A percentile compares a stretch with the other conserved stretches of the same genome.
Evolutionary conservation across 805 yeast genomes (phyloP).

Genomic region (Kuraishia hungarica): DNA sequence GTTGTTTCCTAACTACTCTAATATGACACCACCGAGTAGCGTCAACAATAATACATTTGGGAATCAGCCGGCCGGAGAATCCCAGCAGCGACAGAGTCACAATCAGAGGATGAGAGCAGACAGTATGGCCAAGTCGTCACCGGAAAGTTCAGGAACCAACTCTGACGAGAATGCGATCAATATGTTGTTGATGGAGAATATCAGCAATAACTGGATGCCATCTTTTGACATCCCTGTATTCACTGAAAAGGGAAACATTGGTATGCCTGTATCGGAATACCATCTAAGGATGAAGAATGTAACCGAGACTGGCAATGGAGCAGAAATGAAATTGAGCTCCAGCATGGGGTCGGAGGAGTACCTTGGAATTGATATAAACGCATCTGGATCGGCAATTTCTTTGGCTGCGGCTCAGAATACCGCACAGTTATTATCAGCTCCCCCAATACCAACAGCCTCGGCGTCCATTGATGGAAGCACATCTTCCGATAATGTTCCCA

Average conservation of each 20-base stretch:
- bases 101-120: background rate
- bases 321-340: background rate
- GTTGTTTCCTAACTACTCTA: constrained; percentile 3
- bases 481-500: background rate
- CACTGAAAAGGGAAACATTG: background rate
- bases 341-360: background rate
- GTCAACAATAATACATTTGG: background rate
- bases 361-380: background rate
- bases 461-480: background rate
- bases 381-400: background rate
- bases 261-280: background rate
- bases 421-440: background rate
- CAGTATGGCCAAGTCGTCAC: background rate
- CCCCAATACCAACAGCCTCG: too few species aligned
- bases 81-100: background rate
- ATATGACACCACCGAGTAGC: background rate
- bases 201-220: constrained; percentile 27
- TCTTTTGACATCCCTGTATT: constrained; percentile 20
- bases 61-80: background rate
- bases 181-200: constrained; percentile 6
- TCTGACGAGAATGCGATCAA: background rate
- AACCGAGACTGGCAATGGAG: background rate
- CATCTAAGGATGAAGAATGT: background rate
- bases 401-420: background rate
- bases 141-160: background rate